Evolutionary conservation across 169 alveolate species (phyloP), one percentile per base, ranked within the genome.

Genomic region (Theileria annulata): DNA sequence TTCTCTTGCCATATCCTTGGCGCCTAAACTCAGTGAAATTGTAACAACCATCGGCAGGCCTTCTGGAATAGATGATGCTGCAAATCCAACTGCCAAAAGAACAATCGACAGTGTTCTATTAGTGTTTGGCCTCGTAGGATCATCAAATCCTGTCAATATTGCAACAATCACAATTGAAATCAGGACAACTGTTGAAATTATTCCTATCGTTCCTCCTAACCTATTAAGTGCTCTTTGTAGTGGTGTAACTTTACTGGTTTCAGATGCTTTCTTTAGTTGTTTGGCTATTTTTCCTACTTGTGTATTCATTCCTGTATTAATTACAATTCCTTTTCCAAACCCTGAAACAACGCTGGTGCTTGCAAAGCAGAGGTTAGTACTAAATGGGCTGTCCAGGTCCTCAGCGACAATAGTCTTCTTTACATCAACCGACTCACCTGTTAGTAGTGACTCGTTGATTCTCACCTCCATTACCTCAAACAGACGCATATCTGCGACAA

Each of bases 31-130:
- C 37, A 97, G 88, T 49, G 98, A 96, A 59, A 97, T 95, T 37
- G 99, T 97, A 59, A 97, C 99, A 58, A 98, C 99, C 90, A 97
- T 94, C 63, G 99, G 99, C 35, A 97, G 92, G n/a, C 99, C 99
- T 87, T 97, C 99, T n/a, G 99, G 99, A 58, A 94, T 93, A 28
- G 97, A 91, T 17, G 97, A 92, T 27, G 93, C 97, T 4, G 97
- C 97, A 54, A 94, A 91, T 21, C 96, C 96, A 42, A 97, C 99
- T 12, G 99, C 99, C 31, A 97, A 97, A 37, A 96, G 95, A 64
- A 97, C 92, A 56, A 96, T 95, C 67, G 98, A 87, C 28, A 90
- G 67, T 8, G 84, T 72, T 10, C 92, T 93, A 75, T 91, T 91
- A 27, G 90, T 82, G 76, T 92, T 92, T 0, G 96, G 96, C 58